phyloP scores from a whole-genome alignment of 2,329 filamentous ascomycete species.

The Clonostachys solani region DNA sequence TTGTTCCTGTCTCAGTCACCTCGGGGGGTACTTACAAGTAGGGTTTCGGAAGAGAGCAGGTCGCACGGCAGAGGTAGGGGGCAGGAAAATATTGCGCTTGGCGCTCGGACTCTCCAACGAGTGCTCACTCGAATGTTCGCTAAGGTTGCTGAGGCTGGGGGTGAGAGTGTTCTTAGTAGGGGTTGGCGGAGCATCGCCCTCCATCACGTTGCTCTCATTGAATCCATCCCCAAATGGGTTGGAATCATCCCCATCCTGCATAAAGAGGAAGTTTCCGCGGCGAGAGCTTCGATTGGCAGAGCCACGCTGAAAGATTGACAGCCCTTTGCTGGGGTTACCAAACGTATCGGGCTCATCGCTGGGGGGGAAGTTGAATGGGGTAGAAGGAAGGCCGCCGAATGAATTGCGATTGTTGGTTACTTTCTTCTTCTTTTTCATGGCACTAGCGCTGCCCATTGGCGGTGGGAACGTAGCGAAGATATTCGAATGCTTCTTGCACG shows the following conservation, averaged over 20 bases:
- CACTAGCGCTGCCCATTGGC: constrained; percentile 45
- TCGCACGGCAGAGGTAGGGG: constrained; percentile 34
- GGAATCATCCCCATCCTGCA: constrained; percentile 69
- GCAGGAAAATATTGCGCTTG: constrained; percentile 32
- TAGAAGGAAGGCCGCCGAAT: constrained; percentile 66
- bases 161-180: constrained; percentile 71
- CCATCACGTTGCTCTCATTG: constrained; percentile 16
- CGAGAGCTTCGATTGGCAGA: constrained; percentile 37
- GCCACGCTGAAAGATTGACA: constrained; percentile 63
- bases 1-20: not conserved
- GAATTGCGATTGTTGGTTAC: constrained; percentile 57
- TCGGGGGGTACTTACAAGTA: constrained; percentile 35
- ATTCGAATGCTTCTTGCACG: constrained; percentile 77
- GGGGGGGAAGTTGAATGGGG: constrained; percentile 67
- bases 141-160: constrained; percentile 26
- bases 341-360: constrained; percentile 40
- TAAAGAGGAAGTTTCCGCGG: constrained; percentile 70
- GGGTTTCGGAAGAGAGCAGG: constrained; percentile 27
- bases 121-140: constrained; percentile 24
- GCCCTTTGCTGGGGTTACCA: constrained; percentile 53
- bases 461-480: constrained; percentile 65
- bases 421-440: constrained; percentile 50
- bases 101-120: constrained; percentile 42
- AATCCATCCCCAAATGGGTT: constrained; percentile 14
- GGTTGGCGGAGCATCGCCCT: constrained; percentile 78